A percentile compares a stretch with the other conserved stretches of the same genome.
These are phyloP conservation scores for Chrysoporthe puriensis DNA, from an alignment of 2,329 filamentous ascomycete species.

Conservation along the genomic window DNA sequence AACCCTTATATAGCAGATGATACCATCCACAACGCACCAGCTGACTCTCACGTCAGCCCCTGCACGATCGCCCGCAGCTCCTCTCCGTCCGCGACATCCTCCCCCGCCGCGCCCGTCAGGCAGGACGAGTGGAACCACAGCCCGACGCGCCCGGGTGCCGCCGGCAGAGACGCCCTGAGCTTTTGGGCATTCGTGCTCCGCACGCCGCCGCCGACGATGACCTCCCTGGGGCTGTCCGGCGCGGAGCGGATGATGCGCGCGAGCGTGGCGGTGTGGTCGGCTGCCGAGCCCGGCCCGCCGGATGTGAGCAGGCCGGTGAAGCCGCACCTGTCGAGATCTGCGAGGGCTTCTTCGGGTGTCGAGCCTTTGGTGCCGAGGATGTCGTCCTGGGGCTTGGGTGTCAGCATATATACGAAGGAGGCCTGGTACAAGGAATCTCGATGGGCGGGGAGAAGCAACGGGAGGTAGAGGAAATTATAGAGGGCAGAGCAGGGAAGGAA, in stretches of 20 bases:
- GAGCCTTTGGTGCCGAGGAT: slow-evolving; percentile 37
- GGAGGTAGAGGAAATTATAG: not conserved
- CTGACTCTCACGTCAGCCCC: not conserved
- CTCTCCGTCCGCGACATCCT: slow-evolving; percentile 23
- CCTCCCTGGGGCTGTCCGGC: slow-evolving; percentile 41
- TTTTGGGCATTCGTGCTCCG: slow-evolving; percentile 44
- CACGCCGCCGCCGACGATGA: slow-evolving; percentile 58
- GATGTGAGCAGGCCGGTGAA: slow-evolving; percentile 58
- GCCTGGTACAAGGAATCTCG: too few relatives aligned
- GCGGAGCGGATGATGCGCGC: slow-evolving; percentile 40
- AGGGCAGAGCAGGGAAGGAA: not conserved
- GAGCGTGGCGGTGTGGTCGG: slow-evolving; percentile 45
- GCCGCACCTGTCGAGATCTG: slow-evolving; percentile 45
- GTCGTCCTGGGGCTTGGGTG: slow-evolving; percentile 41
- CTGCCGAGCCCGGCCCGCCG: slow-evolving; percentile 49
- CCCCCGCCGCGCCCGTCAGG: slow-evolving; percentile 32
- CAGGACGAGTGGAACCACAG: slow-evolving; percentile 56
- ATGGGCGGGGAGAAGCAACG: not conserved
- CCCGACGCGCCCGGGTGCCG: slow-evolving; percentile 25
- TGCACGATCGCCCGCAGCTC: slow-evolving; percentile 19
- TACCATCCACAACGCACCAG: too few relatives aligned
- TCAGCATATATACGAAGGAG: not conserved
- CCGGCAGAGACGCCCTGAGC: slow-evolving; percentile 36
- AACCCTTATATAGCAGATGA: too few relatives aligned
- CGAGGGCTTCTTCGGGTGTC: slow-evolving; percentile 36